Percentiles rank a stretch among this genome's conserved stretches.
Evolutionary conservation across 345 rosid species (phyloP).

Genomic region (Melaleuca quinquenervia): DNA sequence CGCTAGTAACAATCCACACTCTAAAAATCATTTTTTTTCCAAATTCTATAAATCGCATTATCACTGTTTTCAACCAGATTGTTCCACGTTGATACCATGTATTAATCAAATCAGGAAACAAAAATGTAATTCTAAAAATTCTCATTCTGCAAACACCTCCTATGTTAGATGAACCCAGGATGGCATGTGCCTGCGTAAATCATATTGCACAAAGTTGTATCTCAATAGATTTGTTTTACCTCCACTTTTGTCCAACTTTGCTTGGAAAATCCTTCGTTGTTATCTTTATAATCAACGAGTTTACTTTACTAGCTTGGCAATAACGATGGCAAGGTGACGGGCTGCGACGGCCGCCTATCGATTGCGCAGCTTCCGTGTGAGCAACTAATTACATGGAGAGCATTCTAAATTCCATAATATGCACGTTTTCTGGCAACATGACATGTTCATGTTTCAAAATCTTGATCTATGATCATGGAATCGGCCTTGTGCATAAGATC

Average conservation of each 20-base stretch:
- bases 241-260: neutral
- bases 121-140: no score
- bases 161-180: neutral
- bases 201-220: neutral
- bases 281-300: no score
- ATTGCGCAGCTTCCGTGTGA: neutral
- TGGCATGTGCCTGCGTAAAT: neutral
- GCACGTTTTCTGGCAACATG: neutral
- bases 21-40: neutral
- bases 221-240: neutral
- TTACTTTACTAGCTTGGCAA: neutral
- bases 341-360: neutral
- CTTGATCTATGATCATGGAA: neutral
- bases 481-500: neutral
- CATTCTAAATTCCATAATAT: no score
- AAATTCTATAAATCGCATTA: neutral
- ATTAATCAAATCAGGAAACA: no score
- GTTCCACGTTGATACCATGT: no score
- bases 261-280: neutral
- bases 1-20: neutral
- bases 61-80: neutral
- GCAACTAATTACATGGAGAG: neutral
- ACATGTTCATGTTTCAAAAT: neutral
- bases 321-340: neutral
- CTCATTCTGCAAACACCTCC: no score